Evolutionary conservation across 495 filamentous ascomycete species (phyloP).

Genomic region (Pyrenopolyporus hunteri): DNA sequence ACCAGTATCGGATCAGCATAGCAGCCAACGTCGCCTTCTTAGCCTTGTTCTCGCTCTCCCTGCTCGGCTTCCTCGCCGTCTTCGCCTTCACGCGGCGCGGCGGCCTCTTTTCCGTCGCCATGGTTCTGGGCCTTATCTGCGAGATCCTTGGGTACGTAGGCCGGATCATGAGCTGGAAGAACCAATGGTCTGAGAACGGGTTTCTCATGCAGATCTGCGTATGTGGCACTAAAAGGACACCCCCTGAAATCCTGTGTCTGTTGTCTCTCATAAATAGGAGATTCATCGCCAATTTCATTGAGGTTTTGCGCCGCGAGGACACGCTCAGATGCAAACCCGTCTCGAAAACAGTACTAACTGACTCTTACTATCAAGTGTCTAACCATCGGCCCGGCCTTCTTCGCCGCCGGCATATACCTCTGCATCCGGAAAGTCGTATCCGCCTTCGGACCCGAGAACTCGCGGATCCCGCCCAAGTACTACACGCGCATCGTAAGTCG

Average conservation of each 20-base stretch:
- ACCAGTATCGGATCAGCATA: conserved; percentile 51
- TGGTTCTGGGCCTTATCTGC: conserved; percentile 48
- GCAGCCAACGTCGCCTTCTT: conserved; percentile 51
- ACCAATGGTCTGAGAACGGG: conserved; percentile 49
- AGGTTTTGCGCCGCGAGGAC: too few species aligned
- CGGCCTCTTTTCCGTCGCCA: conserved; percentile 48
- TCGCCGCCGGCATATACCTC: conserved; percentile 69
- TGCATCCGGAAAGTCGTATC: conserved; percentile 64
- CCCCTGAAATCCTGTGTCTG: neutral
- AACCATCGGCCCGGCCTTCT: conserved; percentile 70
- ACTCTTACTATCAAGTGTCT: conserved; percentile 42
- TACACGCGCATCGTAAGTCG: conserved; percentile 55
- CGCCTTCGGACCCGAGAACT: conserved; percentile 65
- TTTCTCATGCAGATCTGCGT: conserved; percentile 62
- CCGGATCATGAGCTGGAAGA: conserved; percentile 47
- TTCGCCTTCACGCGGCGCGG: conserved; percentile 47
- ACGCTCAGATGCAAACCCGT: too few species aligned
- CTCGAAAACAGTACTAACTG: too few species aligned
- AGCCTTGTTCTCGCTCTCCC: conserved; percentile 49
- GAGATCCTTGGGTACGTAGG: conserved; percentile 57
- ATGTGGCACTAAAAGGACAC: neutral
- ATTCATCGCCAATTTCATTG: neutral
- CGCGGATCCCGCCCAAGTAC: conserved; percentile 60
- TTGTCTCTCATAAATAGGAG: neutral
- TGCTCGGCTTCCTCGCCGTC: conserved; percentile 49